Evolutionary conservation across 2,329 filamentous ascomycete genomes (phyloP).

Genomic region (Clonostachys sp.): DNA sequence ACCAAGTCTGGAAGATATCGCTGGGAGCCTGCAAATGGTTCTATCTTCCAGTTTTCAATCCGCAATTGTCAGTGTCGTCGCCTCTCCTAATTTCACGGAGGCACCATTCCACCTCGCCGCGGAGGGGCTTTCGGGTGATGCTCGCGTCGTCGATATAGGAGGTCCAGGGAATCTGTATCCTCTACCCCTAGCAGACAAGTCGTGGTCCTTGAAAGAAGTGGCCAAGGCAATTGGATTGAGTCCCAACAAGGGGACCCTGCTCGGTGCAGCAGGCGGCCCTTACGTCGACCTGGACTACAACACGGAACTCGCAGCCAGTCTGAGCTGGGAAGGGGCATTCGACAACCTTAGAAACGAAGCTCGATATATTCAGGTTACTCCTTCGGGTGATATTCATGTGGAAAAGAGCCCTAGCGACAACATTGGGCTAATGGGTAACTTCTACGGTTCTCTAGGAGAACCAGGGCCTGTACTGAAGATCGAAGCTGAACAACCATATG

Average conservation of each 20-base stretch:
- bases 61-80: slow-evolving; percentile 12
- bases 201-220: slow-evolving; percentile 22
- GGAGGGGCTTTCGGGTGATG: slow-evolving; percentile 29
- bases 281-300: slow-evolving; percentile 33
- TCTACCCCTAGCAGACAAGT: slow-evolving; percentile 20
- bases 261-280: slow-evolving; percentile 37
- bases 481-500: slow-evolving; percentile 17
- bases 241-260: slow-evolving; percentile 17
- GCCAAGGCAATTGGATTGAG: slow-evolving; percentile 28
- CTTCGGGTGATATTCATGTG: slow-evolving; percentile 13
- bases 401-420: slow-evolving; percentile 16
- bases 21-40: slow-evolving; percentile 6
- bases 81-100: slow-evolving; percentile 27
- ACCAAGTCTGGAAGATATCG: slow-evolving; percentile 16
- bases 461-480: slow-evolving; percentile 27
- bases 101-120: slow-evolving; percentile 29
- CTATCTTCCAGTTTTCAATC: slow-evolving; percentile 13
- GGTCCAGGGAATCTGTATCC: slow-evolving; percentile 34
- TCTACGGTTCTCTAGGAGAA: slow-evolving; percentile 27
- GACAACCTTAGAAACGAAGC: slow-evolving; percentile 12
- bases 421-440: slow-evolving; percentile 35
- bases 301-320: slow-evolving; percentile 31
- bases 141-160: slow-evolving; percentile 36
- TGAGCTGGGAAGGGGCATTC: slow-evolving; percentile 18
- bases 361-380: not conserved